Evolutionary conservation across 345 rosid species (phyloP).

Genomic region (Ricinus communis): DNA sequence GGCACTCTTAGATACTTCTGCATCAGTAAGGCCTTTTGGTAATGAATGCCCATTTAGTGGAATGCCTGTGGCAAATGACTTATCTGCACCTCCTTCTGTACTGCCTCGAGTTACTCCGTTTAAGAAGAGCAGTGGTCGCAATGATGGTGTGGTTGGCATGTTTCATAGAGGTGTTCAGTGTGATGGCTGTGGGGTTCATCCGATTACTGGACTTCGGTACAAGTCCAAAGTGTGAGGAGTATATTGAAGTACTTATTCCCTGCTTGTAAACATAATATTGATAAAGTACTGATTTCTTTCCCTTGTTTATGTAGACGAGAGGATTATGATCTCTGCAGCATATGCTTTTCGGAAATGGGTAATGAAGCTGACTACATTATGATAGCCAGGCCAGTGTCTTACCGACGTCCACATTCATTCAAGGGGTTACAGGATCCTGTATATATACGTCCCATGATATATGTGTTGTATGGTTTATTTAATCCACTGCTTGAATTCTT

Average conservation of each 20-base stretch:
- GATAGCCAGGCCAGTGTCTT: constrained; percentile 60
- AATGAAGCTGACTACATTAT: constrained; percentile 59
- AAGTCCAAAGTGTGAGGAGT: constrained; percentile 86
- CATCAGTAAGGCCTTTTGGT: constrained; percentile 15
- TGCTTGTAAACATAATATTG: not conserved
- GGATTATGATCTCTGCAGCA: constrained; percentile 86
- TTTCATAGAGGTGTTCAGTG: constrained; percentile 86
- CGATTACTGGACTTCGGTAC: constrained; percentile 84
- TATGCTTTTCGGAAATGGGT: constrained; percentile 76
- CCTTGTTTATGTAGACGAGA: constrained; percentile 50
- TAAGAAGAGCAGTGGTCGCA: constrained; percentile 30
- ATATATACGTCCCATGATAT: constrained; percentile 19
- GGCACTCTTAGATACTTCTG: constrained; percentile 15
- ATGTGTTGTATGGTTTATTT: not conserved
- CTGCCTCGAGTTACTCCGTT: constrained; percentile 12
- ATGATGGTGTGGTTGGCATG: constrained; percentile 39
- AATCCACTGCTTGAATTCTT: not conserved
- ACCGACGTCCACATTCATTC: constrained; percentile 27
- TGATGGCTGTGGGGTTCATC: constrained; percentile 88
- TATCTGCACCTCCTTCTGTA: constrained; percentile 5
- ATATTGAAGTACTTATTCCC: not conserved
- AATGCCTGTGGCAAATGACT: constrained; percentile 26
- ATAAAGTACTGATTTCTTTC: not conserved
- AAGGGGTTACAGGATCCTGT: constrained; percentile 44
- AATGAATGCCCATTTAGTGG: constrained; percentile 64